Conservation (phyloP, 106 monocot genomes). For the Dendrobium chrysotoxum region DNA sequence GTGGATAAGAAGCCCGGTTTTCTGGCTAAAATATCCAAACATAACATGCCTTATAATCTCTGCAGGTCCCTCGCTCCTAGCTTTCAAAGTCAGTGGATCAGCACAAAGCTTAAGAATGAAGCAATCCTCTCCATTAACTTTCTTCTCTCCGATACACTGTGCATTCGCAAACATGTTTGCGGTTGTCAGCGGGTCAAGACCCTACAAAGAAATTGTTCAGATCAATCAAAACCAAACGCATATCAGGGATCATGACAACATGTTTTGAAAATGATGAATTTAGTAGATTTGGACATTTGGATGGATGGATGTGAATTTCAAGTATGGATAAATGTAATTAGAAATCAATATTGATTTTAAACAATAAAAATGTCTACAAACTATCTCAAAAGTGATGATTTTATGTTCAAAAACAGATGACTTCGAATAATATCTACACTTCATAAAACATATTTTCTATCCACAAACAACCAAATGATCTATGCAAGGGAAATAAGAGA, state of each 20-base stretch:
- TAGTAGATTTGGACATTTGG: not conserved
- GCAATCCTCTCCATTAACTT: constrained; percentile 47
- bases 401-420: not conserved
- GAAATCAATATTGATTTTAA: not conserved
- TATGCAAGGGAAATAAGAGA: not conserved
- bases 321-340: too few species aligned
- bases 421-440: not conserved
- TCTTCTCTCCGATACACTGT: constrained; percentile 55
- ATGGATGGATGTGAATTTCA: too few species aligned
- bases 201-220: constrained; percentile 15
- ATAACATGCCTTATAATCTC: constrained; percentile 55
- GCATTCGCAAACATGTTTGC: constrained; percentile 47
- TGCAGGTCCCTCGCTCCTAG: constrained; percentile 62
- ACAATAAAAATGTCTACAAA: too few species aligned
- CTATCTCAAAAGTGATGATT: not conserved
- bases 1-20: constrained; percentile 37
- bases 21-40: constrained; percentile 63
- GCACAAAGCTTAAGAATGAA: constrained; percentile 61
- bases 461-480: not conserved
- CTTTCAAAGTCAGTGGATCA: constrained; percentile 70
- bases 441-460: not conserved
- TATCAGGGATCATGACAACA: not conserved
- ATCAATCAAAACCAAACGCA: not conserved
- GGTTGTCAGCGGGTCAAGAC: constrained; percentile 63
- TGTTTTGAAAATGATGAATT: not conserved